Percentiles rank a stretch among this genome's conserved stretches.
phyloP scores from a whole-genome alignment of 495 filamentous ascomycete genomes.

The Daldinia grandis region DNA sequence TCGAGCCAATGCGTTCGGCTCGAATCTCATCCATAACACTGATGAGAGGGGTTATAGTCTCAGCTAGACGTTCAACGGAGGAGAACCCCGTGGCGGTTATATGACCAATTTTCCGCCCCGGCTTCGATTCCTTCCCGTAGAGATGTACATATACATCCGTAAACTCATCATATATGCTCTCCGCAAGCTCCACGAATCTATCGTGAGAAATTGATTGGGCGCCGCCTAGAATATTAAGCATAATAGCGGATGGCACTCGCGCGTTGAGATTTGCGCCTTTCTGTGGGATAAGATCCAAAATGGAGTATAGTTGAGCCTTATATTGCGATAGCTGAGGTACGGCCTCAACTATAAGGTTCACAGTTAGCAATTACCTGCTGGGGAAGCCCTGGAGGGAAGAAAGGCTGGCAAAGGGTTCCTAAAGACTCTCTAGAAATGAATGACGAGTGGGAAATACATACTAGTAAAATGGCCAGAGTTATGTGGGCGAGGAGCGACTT shows the following conservation, averaged over 20 bases:
- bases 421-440: neutral
- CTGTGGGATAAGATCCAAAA: conserved; percentile 77
- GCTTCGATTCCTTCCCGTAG: conserved; percentile 89
- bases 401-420: neutral
- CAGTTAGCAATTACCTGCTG: neutral
- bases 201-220: conserved; percentile 73
- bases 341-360: conserved; percentile 69
- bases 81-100: conserved; percentile 75
- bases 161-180: conserved; percentile 62
- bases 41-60: conserved; percentile 72
- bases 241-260: conserved; percentile 72
- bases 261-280: conserved; percentile 67
- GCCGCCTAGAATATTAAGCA: conserved; percentile 97
- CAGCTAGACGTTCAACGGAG: conserved; percentile 76
- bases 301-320: conserved; percentile 86
- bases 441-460: conserved; percentile 4
- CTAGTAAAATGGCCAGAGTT: conserved; percentile 97
- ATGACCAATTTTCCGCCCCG: conserved; percentile 94
- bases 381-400: neutral
- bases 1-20: conserved; percentile 58
- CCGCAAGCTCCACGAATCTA: conserved; percentile 68
- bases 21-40: conserved; percentile 70
- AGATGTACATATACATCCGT: conserved; percentile 72
- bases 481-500: conserved; percentile 94
- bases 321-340: conserved; percentile 87